Conservation (phyloP, 208 protist genomes). For the Acanthamoeba royreba region DNA sequence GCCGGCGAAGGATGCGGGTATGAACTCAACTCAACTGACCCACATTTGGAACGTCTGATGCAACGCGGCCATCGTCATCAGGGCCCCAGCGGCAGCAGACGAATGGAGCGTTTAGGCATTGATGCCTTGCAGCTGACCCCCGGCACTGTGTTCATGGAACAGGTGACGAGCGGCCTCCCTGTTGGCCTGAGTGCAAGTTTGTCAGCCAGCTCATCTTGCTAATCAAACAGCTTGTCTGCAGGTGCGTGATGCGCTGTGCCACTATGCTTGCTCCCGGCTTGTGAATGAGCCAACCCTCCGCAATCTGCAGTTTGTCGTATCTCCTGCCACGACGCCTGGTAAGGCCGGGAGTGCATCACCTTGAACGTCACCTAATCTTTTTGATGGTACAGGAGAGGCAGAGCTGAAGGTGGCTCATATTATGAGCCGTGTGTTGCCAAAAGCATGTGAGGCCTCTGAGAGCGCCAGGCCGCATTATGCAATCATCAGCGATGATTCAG, state of each 20-base stretch:
- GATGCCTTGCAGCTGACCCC: not conserved
- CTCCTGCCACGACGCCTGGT: not conserved
- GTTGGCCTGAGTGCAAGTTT: no score
- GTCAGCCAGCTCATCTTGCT: not conserved
- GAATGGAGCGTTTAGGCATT: not conserved
- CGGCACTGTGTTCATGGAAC: conserved; percentile 17
- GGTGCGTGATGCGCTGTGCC: not conserved
- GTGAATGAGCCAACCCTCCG: not conserved
- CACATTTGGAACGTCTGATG: not conserved
- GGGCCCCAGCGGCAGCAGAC: not conserved
- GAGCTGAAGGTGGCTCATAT: conserved; percentile 2
- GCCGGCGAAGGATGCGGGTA: not conserved
- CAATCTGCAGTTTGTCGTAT: not conserved
- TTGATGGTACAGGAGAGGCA: not conserved
- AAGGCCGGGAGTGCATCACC: not conserved
- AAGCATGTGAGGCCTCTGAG: not conserved
- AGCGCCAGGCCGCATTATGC: not conserved
- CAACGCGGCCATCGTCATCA: no score
- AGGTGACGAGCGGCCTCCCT: no score
- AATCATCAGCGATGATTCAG: not conserved
- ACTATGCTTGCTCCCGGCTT: not conserved
- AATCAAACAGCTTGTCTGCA: not conserved
- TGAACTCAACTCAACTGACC: not conserved
- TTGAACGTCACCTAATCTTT: no score
- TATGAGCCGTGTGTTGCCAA: not conserved